Evolutionary conservation across 2,329 filamentous ascomycete species (phyloP).

Genomic region (Chaetothyriales sp.): DNA sequence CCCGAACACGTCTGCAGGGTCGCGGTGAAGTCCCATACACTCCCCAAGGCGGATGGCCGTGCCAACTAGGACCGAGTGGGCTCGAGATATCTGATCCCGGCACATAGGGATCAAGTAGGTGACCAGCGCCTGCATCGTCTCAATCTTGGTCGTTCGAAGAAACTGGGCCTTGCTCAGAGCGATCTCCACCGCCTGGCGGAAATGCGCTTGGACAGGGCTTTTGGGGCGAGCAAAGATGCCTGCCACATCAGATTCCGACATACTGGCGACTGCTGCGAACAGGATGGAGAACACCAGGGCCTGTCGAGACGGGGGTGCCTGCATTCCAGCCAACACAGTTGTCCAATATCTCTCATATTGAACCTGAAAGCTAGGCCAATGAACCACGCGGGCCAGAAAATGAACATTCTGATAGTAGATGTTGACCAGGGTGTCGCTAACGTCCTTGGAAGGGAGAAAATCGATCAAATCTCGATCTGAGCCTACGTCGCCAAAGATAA

Average conservation of each 20-base stretch:
- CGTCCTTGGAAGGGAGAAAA: constrained; percentile 43
- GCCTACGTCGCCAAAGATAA: constrained; percentile 46
- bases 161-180: constrained; percentile 56
- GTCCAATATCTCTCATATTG: constrained; percentile 53
- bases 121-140: constrained; percentile 61
- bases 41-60: constrained; percentile 59
- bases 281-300: constrained; percentile 54
- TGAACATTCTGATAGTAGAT: constrained; percentile 57
- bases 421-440: constrained; percentile 46
- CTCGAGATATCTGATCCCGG: constrained; percentile 54
- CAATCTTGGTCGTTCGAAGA: constrained; percentile 54
- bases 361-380: constrained; percentile 50
- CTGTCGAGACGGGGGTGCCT: constrained; percentile 50
- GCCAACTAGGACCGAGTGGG: constrained; percentile 57
- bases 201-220: constrained; percentile 42
- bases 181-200: constrained; percentile 52
- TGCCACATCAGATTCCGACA: constrained; percentile 40
- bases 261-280: constrained; percentile 53
- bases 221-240: constrained; percentile 43
- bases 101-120: constrained; percentile 56
- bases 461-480: constrained; percentile 39
- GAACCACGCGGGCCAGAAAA: constrained; percentile 50
- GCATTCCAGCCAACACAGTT: constrained; percentile 41
- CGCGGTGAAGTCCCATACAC: constrained; percentile 61
- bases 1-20: constrained; percentile 47